Base-by-base conservation (phyloP, 352 stramenopile species). In the Pythium pyrilobum region DNA sequence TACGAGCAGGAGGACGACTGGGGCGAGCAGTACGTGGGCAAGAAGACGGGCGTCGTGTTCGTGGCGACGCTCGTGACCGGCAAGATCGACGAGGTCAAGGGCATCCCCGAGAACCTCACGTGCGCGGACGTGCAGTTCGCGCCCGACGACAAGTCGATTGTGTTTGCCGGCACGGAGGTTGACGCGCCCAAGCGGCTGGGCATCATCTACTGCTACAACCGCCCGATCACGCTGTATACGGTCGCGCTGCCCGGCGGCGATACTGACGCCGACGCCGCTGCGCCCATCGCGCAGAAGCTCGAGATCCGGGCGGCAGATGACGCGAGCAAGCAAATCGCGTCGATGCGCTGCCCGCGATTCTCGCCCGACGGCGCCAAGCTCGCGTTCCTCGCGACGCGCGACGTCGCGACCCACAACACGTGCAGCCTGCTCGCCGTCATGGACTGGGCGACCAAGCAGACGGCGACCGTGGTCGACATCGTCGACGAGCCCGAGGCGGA, bases 171-270 rank as follows among this genome's bases (percentile, higher is more conserved):
- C 11, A 87, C 76, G 2, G 67, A 75, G 46, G 86, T 71, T 20
- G 60, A 81, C 34, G 66, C 57, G 24, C 72, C 76, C 16, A 85
- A 81, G 41, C 66, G 76, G 20, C 54, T 93, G 9, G 85, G 85
- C 7, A 76, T 96, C 42, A 85, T 95, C 51, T 92, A 93, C 68
- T 96, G 84, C 66, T 92, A 85, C 67, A 92, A 94, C 56, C 74
- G 85, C 11, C 77, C 77, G 0, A 85, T 80, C 46, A 59, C 66
- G 18, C 52, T 95, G 3, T 92, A 91, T 47, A 66, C 77, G 28
- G 55, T 81, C 3, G 52, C 62, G 6, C 31, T 89, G 15, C 38
- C 66, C 23, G 34, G 53, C 1, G 48, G 75, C 5, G 32, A 49
- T 8, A 31, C 7, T 9, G 33, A 28, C 21, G 38, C 52, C 0